These are phyloP conservation scores for Fusarium cyanostomum DNA, from an alignment of 2,329 filamentous ascomycete species.

Conservation along the genomic window DNA sequence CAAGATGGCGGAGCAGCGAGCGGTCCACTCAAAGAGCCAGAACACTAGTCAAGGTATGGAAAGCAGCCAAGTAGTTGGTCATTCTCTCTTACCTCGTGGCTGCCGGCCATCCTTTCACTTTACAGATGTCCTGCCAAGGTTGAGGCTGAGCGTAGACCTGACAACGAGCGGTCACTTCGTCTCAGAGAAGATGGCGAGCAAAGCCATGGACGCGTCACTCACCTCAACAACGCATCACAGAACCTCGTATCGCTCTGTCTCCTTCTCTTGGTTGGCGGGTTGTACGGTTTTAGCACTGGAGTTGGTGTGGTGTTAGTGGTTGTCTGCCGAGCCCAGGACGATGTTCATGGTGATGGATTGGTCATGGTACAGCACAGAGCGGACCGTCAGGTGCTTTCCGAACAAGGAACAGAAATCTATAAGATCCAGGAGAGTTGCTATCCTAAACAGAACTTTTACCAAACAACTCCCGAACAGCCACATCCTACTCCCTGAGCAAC, in stretches of 20 bases:
- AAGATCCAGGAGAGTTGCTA: neutral
- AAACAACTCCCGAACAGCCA: neutral
- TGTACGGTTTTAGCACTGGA: neutral
- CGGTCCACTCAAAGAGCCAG: neutral
- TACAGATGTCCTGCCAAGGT: neutral
- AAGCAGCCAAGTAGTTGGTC: neutral
- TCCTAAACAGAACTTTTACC: neutral
- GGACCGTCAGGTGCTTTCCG: neutral
- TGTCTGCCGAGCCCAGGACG: neutral
- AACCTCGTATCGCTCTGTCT: neutral
- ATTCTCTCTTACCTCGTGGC: neutral
- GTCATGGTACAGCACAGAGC: neutral
- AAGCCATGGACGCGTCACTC: neutral
- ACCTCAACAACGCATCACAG: neutral
- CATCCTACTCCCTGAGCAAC: neutral
- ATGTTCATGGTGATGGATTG: neutral
- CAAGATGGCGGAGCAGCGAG: neutral
- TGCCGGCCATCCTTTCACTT: neutral
- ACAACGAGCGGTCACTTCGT: neutral
- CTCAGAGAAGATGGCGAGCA: neutral
- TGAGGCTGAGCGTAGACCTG: neutral
- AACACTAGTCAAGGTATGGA: neutral
- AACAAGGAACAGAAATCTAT: neutral
- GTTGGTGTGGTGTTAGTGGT: neutral
- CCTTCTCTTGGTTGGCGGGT: neutral